phyloP scores from a whole-genome alignment of 164 flowering plant genomes.

The Vitis labrusca region DNA sequence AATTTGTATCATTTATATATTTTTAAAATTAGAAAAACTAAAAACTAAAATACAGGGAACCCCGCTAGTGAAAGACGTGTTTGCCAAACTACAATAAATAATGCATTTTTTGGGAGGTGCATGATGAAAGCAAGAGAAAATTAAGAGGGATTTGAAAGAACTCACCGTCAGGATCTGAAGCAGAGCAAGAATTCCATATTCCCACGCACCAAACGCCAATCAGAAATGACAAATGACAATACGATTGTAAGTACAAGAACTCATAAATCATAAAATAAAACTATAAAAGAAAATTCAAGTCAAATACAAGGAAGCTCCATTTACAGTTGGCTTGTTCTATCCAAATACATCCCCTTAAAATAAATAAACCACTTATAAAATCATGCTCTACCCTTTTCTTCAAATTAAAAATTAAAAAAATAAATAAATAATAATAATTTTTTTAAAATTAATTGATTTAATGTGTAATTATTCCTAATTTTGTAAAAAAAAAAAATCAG shows the following conservation, averaged over 20 bases:
- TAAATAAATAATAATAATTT: too few species aligned
- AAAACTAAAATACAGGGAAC: neutral
- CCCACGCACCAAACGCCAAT: slow-evolving; percentile 8
- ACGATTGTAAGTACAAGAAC: neutral
- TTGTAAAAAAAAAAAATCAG: too few species aligned
- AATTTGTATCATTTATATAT: neutral
- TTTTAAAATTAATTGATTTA: too few species aligned
- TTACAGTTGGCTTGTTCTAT: too few species aligned
- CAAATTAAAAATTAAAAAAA: neutral
- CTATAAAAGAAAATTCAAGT: neutral
- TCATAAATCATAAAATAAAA: neutral
- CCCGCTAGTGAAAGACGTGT: neutral
- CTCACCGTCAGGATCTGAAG: slow-evolving; percentile 74
- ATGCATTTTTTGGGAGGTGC: neutral
- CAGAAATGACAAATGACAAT: slow-evolving; percentile 1
- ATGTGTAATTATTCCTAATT: too few species aligned
- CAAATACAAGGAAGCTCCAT: too few species aligned
- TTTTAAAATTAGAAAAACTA: neutral
- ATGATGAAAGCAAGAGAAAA: neutral
- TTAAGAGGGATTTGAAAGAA: neutral
- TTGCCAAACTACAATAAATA: neutral
- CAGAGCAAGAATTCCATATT: slow-evolving; percentile 6
- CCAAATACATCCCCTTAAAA: too few species aligned
- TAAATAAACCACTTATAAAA: too few species aligned
- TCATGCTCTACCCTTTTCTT: too few species aligned